Evolutionary conservation across 164 flowering plant species (phyloP), one percentile per base, ranked within the genome.

Genomic region (Magnolia officinalis): DNA sequence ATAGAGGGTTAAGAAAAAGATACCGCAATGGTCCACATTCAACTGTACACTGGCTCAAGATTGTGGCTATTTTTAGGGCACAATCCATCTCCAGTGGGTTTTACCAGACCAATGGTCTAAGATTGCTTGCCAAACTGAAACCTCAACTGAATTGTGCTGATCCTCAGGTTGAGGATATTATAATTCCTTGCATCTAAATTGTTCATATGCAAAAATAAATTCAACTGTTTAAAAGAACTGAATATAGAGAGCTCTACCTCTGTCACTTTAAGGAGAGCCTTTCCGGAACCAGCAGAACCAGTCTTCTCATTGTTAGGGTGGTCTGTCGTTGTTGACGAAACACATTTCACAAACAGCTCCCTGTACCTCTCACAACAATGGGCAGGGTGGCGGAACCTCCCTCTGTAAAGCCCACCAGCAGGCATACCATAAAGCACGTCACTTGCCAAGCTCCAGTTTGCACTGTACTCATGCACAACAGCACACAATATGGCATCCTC

Each of bases 401-500:
- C 99, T 76, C 98, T 81, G 70, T 88, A 92, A 83, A 72, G 81
- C 37, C 99, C 99, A 82, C 99, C 98, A 81, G 92, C 92, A 76
- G 92, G 77, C 89, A 90, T 90, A 10, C 92, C 90, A 86, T 91
- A 91, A 14, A 96, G 82, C 50, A 84, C 78, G 55, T 92, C 98
- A 85, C 99, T 91, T 67, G 87, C 92, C 83, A 96, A 86, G 76
- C 87, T 87, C 99, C 99, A 96, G 70, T 92, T 78, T n/a, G 95
- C 82, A 23, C 97, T 92, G 84, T 94, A 96, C 81, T 96, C 98
- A 83, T 96, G 98, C 31, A 96, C 92, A 75, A 87, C 81, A 65
- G 97, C 98, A 88, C 99, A 96, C 58, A 96, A 82, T 76, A 91
- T 78, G 13, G 93, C 98, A 88, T 96, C 99, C 83, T 96, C 99